These are phyloP conservation scores for Pseudisothecium myosuroides DNA, from an alignment of 225 moss, liverwort and hornwort species.

Conservation along the genomic window DNA sequence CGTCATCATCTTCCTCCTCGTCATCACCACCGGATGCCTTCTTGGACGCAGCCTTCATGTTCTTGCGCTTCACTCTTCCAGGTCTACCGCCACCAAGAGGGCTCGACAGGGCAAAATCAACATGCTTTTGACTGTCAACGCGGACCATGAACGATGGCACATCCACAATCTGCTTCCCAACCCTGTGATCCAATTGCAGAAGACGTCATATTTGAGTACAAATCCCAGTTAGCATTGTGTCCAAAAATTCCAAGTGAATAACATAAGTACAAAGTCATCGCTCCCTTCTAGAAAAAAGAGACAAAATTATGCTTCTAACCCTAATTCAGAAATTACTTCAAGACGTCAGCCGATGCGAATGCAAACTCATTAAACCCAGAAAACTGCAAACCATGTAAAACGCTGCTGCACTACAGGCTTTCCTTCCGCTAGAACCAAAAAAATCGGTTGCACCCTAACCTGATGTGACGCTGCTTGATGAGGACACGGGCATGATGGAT, in stretches of 20 bases:
- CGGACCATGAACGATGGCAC: constrained; percentile 64
- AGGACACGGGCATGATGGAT: constrained; percentile 89
- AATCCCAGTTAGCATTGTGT: neutral
- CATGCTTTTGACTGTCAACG: constrained; percentile 75
- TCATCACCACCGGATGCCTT: constrained; percentile 79
- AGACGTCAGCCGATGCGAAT: neutral
- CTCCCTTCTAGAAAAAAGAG: neutral
- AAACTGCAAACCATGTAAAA: neutral
- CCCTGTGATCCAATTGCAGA: constrained; percentile 22
- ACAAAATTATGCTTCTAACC: neutral
- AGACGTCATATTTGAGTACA: no score
- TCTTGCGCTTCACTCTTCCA: constrained; percentile 79
- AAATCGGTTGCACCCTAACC: neutral
- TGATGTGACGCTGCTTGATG: constrained; percentile 92
- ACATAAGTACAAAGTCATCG: neutral
- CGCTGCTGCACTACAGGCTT: neutral
- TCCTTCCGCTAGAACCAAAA: no score
- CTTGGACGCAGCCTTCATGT: constrained; percentile 77
- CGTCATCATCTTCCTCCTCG: constrained; percentile 81
- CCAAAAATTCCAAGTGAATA: no score
- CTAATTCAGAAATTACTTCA: neutral
- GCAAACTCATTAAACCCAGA: neutral
- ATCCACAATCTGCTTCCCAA: constrained; percentile 84
- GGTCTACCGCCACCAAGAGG: constrained; percentile 75
- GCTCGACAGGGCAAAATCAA: constrained; percentile 71